phyloP scores from a whole-genome alignment of 208 protist species.

The Leishmania braziliensis region DNA sequence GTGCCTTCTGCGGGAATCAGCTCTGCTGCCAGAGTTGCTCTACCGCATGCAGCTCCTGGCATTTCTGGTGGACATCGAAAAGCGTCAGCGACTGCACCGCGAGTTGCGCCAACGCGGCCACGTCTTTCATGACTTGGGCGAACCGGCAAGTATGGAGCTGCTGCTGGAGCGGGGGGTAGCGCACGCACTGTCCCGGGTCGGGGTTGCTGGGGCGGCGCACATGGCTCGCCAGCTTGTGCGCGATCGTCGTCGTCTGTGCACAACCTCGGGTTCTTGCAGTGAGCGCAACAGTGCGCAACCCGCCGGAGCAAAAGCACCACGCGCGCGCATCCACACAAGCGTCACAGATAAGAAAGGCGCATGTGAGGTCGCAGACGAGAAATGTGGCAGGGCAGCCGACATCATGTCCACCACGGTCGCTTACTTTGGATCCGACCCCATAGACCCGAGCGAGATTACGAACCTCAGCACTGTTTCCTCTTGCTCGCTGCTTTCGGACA shows the following conservation, averaged over 20 bases:
- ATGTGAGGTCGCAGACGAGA: slow-evolving; percentile 1
- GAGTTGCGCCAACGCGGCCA: slow-evolving; percentile 62
- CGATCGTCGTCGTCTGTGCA: slow-evolving; percentile 25
- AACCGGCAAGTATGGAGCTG: slow-evolving; percentile 24
- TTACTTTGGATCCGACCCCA: slow-evolving; percentile 16
- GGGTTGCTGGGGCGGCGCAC: slow-evolving; percentile 47
- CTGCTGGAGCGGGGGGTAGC: slow-evolving; percentile 52
- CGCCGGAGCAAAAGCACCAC: background rate
- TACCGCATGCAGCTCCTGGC: slow-evolving; percentile 60
- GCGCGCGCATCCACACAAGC: background rate
- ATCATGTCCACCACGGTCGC: slow-evolving; percentile 11
- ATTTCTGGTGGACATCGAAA: slow-evolving; percentile 60
- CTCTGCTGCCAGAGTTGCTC: slow-evolving; percentile 64
- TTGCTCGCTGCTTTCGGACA: slow-evolving; percentile 15
- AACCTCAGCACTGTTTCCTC: slow-evolving; percentile 28
- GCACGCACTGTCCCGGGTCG: slow-evolving; percentile 40
- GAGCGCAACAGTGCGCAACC: slow-evolving; percentile 6
- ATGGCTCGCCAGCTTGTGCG: slow-evolving; percentile 54
- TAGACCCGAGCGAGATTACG: slow-evolving; percentile 14
- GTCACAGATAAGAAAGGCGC: background rate
- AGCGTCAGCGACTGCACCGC: slow-evolving; percentile 45
- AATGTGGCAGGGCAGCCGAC: background rate
- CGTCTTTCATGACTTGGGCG: slow-evolving; percentile 36
- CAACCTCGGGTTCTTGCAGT: slow-evolving; percentile 13
- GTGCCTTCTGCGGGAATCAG: slow-evolving; percentile 64